These are phyloP conservation scores for Pyricularia sp. DNA, from an alignment of 2,329 filamentous ascomycete genomes.

Conservation along the genomic window DNA sequence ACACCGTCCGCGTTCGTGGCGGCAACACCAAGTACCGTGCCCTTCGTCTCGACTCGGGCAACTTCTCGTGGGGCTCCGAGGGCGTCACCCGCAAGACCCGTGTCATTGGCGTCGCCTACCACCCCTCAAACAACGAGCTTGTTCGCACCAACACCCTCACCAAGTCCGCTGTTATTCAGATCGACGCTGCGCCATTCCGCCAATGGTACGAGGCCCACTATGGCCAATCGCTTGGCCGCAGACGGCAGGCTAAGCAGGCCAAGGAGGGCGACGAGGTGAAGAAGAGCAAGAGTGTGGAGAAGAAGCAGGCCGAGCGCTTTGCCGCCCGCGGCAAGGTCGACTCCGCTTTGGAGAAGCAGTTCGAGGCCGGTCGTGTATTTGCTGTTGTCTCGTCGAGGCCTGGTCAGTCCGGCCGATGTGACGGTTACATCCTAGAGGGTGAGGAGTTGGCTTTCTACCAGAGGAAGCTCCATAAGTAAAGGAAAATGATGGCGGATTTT, in stretches of 20 bases:
- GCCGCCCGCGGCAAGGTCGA: slow-evolving; percentile 88
- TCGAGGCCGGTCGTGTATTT: slow-evolving; percentile 97
- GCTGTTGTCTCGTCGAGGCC: slow-evolving; percentile 88
- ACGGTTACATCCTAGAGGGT: slow-evolving; percentile 98
- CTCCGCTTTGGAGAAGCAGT: slow-evolving; percentile 87
- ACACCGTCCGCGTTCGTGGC: slow-evolving; percentile 39
- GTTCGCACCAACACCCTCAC: slow-evolving; percentile 99
- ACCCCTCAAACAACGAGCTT: slow-evolving; percentile 99
- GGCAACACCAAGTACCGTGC: slow-evolving; percentile 99
- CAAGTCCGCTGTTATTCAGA: slow-evolving; percentile 96
- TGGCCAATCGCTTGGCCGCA: slow-evolving; percentile 79
- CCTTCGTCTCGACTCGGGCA: slow-evolving; percentile 95
- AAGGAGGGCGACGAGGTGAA: slow-evolving; percentile 61
- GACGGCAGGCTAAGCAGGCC: slow-evolving; percentile 67
- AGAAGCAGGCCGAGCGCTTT: slow-evolving; percentile 89
- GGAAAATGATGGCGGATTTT: slow-evolving; percentile 6
- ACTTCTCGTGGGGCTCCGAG: slow-evolving; percentile 99
- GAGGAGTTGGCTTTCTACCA: slow-evolving; percentile 99
- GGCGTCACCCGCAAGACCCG: slow-evolving; percentile 97
- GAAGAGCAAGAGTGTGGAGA: slow-evolving; percentile 93
- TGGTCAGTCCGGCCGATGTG: slow-evolving; percentile 91
- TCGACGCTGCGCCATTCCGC: slow-evolving; percentile 97
- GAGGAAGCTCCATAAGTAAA: slow-evolving; percentile 98
- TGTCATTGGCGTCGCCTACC: slow-evolving; percentile 96
- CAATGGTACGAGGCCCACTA: slow-evolving; percentile 99